These are phyloP conservation scores for Suhomyces pyralidae DNA, from an alignment of 805 yeast genomes.

Conservation along the genomic window DNA sequence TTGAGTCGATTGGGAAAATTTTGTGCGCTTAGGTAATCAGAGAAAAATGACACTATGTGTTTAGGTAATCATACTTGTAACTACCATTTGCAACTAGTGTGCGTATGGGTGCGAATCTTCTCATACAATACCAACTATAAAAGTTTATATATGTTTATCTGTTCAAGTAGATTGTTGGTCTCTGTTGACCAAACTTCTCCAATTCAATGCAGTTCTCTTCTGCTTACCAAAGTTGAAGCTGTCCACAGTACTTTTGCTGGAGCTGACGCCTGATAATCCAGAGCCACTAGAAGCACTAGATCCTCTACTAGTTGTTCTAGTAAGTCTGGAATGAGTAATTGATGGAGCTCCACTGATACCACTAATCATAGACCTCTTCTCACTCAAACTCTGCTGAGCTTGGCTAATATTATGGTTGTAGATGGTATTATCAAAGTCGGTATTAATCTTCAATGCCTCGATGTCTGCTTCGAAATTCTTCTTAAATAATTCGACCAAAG, in stretches of 20 bases:
- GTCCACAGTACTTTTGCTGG: conserved; percentile 15
- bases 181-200: conserved; percentile 26
- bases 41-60: background rate
- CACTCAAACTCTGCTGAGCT: conserved; percentile 14
- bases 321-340: conserved; percentile 20
- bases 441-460: conserved; percentile 33
- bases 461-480: conserved; percentile 71
- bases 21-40: conserved; percentile 3
- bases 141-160: no score
- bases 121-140: background rate
- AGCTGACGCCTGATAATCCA: conserved; percentile 26
- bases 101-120: background rate
- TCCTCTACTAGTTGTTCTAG: conserved; percentile 17
- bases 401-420: conserved; percentile 23
- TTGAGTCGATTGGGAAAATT: background rate
- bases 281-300: conserved; percentile 26
- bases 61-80: background rate
- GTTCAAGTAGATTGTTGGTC: background rate
- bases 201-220: conserved; percentile 38
- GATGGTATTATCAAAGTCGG: conserved; percentile 27
- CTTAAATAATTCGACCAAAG: conserved; percentile 58
- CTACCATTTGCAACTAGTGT: background rate
- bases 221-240: conserved; percentile 11
- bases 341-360: conserved; percentile 11
- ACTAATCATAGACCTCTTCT: conserved; percentile 17